These are phyloP conservation scores for Russula foetens DNA, from an alignment of 768 basidiomycete species.

Conservation along the genomic window DNA sequence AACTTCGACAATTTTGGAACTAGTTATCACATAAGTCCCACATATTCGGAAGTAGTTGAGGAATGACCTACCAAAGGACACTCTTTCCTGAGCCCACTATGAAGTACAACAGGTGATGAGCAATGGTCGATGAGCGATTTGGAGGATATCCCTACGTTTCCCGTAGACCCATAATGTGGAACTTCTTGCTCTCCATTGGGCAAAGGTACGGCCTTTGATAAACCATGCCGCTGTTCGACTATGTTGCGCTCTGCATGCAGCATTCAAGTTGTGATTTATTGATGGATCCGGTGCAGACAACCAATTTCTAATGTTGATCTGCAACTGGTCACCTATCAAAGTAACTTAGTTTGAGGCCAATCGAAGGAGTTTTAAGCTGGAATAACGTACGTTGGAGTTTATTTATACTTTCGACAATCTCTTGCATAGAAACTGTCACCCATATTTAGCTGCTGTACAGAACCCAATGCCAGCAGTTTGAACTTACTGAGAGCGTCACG, in stretches of 20 bases:
- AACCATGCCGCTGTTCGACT: background rate
- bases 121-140: background rate
- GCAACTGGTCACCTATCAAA: background rate
- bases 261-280: background rate
- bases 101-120: background rate
- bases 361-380: too few species aligned
- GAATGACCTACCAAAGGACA: background rate
- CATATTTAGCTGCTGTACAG: background rate
- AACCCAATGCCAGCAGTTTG: background rate
- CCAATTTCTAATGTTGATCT: background rate
- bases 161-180: conserved; percentile 3
- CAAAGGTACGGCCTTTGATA: background rate
- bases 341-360: background rate
- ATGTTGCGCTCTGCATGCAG: background rate
- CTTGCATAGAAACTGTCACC: background rate
- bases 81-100: background rate
- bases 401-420: background rate
- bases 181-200: background rate
- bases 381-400: background rate
- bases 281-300: background rate
- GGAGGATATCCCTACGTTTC: background rate
- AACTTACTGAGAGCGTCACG: background rate
- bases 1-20: background rate
- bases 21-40: background rate
- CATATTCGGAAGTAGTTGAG: background rate